Evolutionary conservation across 306 rosid genomes (phyloP).

Genomic region (Herpetospermum pedunculosum): DNA sequence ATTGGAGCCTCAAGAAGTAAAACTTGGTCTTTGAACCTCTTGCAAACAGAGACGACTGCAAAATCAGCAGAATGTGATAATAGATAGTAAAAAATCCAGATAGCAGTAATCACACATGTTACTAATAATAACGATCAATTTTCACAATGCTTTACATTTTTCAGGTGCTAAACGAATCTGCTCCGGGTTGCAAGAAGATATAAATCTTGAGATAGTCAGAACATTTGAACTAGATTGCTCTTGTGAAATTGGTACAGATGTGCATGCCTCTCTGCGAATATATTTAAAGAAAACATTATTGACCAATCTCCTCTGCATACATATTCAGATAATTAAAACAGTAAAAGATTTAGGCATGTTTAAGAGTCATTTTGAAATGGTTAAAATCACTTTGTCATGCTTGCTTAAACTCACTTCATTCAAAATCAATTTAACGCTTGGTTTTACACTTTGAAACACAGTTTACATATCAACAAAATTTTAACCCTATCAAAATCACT

Average conservation of each 20-base stretch:
- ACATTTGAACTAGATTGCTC: conserved; percentile 42
- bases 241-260: conserved; percentile 25
- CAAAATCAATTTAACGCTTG: too few relatives aligned
- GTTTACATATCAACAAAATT: too few relatives aligned
- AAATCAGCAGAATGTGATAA: not conserved
- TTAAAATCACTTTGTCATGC: too few relatives aligned
- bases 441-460: too few relatives aligned
- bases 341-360: not conserved
- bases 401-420: too few relatives aligned
- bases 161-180: conserved; percentile 72
- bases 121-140: not conserved
- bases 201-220: conserved; percentile 37
- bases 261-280: conserved; percentile 66
- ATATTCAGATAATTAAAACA: not conserved
- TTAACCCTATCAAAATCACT: too few relatives aligned
- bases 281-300: not conserved
- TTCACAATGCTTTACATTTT: conserved; percentile 39
- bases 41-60: conserved; percentile 72
- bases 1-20: conserved; percentile 66
- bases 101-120: not conserved
- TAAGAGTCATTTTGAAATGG: too few relatives aligned
- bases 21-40: conserved; percentile 64
- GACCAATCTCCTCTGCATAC: not conserved
- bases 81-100: not conserved
- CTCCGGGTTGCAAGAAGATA: conserved; percentile 46